Evolutionary conservation across 2,329 filamentous ascomycete genomes (phyloP), one percentile per base, ranked within the genome.

Genomic region (Fusarium sp.): DNA sequence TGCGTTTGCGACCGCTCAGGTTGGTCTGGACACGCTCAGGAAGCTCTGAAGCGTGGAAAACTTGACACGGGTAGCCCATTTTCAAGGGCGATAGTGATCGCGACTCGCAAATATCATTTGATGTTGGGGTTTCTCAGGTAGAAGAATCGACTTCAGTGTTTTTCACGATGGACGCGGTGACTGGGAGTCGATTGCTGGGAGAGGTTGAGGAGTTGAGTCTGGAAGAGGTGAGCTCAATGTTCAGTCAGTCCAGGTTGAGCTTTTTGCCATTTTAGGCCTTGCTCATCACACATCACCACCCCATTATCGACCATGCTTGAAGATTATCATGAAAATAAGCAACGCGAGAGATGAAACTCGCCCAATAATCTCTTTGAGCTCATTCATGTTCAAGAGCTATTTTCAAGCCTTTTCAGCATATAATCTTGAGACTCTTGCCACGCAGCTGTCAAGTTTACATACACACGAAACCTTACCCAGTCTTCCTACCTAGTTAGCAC

Each of bases 41-140:
- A 27, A 90, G 82, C 59, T 87, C 80, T 6, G 81, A 79, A 12
- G 84, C 83, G n/a, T 84, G 79, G 74, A 89, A 90, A 58, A 82
- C 80, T 59, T 82, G 82, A 77, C 85, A 85, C 32, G 88, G 87
- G 23, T 88, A 89, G 50, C 88, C 80, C 89, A 91, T 90, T 66
- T 40, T 70, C 50, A 54, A 41, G 42, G 37, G 53, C 59, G 20
- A 42, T 27, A n/a, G 20, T 32, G 20, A 30, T n/a, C n/a, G 48
- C 25, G 20, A 23, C 30, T 8, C 20, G 37, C 34, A 21, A 23
- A 21, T 27, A 30, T 28, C 13, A n/a, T 48, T 20, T 14, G 18
- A 47, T 7, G 28, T 18, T 23, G 9, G n/a, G 12, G 21, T 13
- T 14, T 21, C 23, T 54, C 9, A 8, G 8, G 13, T 16, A 42